A percentile compares a stretch with the other conserved stretches of the same genome.
These are phyloP conservation scores for Suaeda aralocaspica DNA, from an alignment of 148 eudicot genomes.

Conservation along the genomic window DNA sequence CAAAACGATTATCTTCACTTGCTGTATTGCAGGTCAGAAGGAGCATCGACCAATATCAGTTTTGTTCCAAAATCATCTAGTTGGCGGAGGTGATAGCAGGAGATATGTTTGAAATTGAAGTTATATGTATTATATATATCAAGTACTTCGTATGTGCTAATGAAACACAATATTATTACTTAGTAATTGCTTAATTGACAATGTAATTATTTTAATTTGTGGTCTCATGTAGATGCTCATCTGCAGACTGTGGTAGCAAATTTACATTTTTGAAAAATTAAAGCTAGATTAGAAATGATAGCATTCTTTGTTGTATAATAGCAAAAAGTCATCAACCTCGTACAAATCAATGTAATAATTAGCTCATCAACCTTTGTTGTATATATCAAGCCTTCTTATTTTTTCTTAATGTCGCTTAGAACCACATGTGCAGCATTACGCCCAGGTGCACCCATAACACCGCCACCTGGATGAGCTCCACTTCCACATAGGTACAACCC, in stretches of 20 bases:
- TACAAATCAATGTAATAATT: too few species aligned
- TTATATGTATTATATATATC: too few species aligned
- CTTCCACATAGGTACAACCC: constrained; percentile 93
- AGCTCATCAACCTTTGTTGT: too few species aligned
- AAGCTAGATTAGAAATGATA: too few species aligned
- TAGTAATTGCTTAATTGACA: neutral
- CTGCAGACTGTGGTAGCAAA: neutral
- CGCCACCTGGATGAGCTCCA: constrained; percentile 97
- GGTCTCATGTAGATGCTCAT: neutral
- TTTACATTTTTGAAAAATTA: too few species aligned
- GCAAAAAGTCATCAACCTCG: too few species aligned
- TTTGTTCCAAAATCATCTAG: constrained; percentile 40
- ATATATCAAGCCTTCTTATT: neutral
- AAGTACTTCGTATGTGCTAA: too few species aligned
- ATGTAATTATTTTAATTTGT: neutral
- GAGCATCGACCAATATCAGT: constrained; percentile 29
- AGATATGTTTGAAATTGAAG: too few species aligned
- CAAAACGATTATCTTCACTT: too few species aligned
- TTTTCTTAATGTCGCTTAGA: constrained; percentile 51
- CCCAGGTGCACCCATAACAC: constrained; percentile 98
- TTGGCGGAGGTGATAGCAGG: constrained; percentile 34
- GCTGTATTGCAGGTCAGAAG: constrained; percentile 36
- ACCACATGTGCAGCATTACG: constrained; percentile 86
- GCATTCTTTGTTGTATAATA: too few species aligned
- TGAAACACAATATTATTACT: too few species aligned